These are phyloP conservation scores for Monascus purpureus DNA, from an alignment of 495 filamentous ascomycete species.

Conservation along the genomic window DNA sequence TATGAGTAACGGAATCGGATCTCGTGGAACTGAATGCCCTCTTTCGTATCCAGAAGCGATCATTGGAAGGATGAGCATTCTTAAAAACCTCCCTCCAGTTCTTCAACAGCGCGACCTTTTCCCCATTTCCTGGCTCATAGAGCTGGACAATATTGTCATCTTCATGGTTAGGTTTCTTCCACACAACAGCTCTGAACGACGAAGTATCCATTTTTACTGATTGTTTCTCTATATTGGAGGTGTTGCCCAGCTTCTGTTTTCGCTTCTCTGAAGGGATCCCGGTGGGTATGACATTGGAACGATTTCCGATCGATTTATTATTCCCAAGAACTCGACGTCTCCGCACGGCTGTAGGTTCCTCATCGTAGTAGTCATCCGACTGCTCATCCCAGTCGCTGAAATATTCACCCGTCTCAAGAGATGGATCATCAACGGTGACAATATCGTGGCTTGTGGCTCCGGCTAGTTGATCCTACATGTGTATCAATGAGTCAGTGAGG, in stretches of 20 bases:
- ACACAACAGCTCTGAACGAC: conserved; percentile 28
- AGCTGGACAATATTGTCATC: conserved; percentile 14
- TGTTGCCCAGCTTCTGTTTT: conserved; percentile 1
- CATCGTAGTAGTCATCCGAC: conserved; percentile 37
- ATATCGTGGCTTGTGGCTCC: conserved; percentile 29
- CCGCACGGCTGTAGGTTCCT: conserved; percentile 22
- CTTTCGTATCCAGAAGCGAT: conserved; percentile 10
- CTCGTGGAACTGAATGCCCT: background rate
- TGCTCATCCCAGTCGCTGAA: conserved; percentile 37
- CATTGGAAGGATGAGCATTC: conserved; percentile 19
- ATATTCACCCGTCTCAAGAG: conserved; percentile 26
- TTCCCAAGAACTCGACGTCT: conserved; percentile 8
- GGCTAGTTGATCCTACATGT: conserved; percentile 34
- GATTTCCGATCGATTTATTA: no score
- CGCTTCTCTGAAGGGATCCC: conserved; percentile 2
- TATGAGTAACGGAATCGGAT: background rate
- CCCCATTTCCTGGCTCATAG: conserved; percentile 23
- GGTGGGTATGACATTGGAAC: background rate
- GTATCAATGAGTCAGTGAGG: background rate
- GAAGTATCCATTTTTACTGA: conserved; percentile 8
- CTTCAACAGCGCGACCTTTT: conserved; percentile 32
- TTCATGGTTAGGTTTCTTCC: conserved; percentile 18
- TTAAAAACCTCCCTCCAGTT: conserved; percentile 41
- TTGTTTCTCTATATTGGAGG: conserved; percentile 1
- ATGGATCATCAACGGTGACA: conserved; percentile 25